These are phyloP conservation scores for Wickerhamiella sergipiensis DNA, from an alignment of 805 yeast species.

Conservation along the genomic window DNA sequence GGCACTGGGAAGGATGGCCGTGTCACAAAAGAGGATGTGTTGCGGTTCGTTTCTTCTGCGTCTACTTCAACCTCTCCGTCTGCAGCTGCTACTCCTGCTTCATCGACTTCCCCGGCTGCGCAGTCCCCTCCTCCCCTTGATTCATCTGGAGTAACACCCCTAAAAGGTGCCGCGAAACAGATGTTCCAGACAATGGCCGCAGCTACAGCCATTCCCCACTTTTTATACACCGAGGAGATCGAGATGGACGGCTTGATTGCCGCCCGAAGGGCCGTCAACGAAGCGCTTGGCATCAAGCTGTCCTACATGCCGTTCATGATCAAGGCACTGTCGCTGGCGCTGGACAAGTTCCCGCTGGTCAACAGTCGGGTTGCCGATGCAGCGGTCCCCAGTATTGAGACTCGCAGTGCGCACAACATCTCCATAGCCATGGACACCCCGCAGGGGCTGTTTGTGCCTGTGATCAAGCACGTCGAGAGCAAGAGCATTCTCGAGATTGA, in stretches of 20 bases:
- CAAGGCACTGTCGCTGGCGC: conserved; percentile 23
- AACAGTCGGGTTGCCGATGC: conserved; percentile 18
- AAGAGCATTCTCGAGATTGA: conserved; percentile 21
- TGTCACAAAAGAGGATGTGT: conserved; percentile 24
- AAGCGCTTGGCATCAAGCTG: conserved; percentile 14
- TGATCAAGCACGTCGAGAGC: conserved; percentile 20
- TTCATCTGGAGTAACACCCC: conserved; percentile 9
- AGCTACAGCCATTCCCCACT: conserved; percentile 24
- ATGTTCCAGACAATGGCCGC: conserved; percentile 25
- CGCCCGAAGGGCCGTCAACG: conserved; percentile 18
- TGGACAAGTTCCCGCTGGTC: conserved; percentile 19
- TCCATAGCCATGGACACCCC: conserved; percentile 27
- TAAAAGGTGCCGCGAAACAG: conserved; percentile 21
- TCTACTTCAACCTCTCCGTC: conserved; percentile 2
- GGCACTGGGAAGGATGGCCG: conserved; percentile 26
- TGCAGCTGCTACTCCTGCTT: conserved; percentile 1
- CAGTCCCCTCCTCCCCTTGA: conserved; percentile 3
- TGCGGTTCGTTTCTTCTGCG: conserved; percentile 2
- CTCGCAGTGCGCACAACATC: conserved; percentile 21
- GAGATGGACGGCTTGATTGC: conserved; percentile 18
- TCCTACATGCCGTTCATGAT: conserved; percentile 26
- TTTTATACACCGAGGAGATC: conserved; percentile 24
- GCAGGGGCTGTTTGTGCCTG: conserved; percentile 23
- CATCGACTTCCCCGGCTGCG: too few species aligned
- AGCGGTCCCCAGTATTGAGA: conserved; percentile 15